Evolutionary conservation across 768 basidiomycete genomes (phyloP).

Genomic region (Calocera viscosa): DNA sequence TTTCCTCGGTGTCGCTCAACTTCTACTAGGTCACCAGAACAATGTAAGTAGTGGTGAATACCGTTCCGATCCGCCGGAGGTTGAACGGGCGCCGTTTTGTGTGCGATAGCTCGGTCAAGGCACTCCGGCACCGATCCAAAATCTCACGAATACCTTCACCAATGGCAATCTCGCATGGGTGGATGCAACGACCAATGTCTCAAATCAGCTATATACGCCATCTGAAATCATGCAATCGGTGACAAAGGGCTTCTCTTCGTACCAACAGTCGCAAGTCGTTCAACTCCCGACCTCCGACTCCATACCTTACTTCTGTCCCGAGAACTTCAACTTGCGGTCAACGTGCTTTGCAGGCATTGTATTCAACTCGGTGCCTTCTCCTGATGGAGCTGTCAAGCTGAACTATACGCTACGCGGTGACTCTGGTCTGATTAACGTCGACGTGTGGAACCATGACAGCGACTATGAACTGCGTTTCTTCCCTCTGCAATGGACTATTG

Average conservation of each 20-base stretch:
- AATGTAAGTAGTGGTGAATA: constrained; percentile 10
- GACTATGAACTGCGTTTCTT: constrained; percentile 57
- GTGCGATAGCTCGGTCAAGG: constrained; percentile 23
- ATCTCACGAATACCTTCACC: constrained; percentile 15
- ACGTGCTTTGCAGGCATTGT: constrained; percentile 56
- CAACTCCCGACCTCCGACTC: constrained; percentile 37
- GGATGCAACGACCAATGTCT: constrained; percentile 45
- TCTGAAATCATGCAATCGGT: constrained; percentile 48
- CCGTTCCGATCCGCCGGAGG: constrained; percentile 12
- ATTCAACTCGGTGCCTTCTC: constrained; percentile 33
- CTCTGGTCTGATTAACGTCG: constrained; percentile 47
- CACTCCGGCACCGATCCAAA: constrained; percentile 17
- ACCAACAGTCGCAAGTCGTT: constrained; percentile 39
- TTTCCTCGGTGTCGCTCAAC: constrained; percentile 22
- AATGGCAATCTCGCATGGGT: constrained; percentile 38
- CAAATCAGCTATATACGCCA: constrained; percentile 39
- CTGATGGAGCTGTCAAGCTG: constrained; percentile 33
- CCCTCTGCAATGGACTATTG: constrained; percentile 67
- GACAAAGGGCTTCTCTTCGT: constrained; percentile 38
- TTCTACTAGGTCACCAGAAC: constrained; percentile 14
- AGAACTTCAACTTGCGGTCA: constrained; percentile 60
- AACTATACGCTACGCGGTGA: constrained; percentile 65
- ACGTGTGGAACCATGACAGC: constrained; percentile 52
- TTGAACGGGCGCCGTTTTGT: constrained; percentile 15
- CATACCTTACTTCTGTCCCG: constrained; percentile 48